Base-by-base conservation (phyloP, 2,329 filamentous ascomycete genomes). In the Cordyceps cateniannulata region DNA sequence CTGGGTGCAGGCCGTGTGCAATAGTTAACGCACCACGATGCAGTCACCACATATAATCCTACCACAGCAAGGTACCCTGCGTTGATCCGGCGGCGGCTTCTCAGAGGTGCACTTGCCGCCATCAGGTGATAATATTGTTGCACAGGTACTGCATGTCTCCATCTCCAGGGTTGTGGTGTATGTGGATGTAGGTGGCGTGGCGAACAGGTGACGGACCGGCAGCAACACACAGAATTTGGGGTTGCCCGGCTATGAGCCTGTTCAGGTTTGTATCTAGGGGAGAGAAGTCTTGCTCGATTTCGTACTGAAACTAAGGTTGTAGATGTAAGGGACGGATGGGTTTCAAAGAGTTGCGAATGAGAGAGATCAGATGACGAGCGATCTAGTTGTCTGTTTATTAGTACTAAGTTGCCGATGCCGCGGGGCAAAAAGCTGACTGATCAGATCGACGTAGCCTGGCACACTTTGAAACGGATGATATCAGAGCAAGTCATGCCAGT, bases 31-130 rank as follows among this genome's bases (percentile, higher is more conserved):
- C 71, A 85, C 86, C 70, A 83, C 76, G 67, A 90, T 82, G 73
- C 90, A 93, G 63, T 77, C 78, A 18, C 85, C 84, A 73, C 90
- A 95, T 68, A 93, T 89, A 44, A 85, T 77, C 59, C 90, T 82
- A 49, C 77, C 77, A 71, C 90, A 93, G 72, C 90, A 93, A 38
- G 81, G 79, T 32, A 91, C 77, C 63, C 80, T 76, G 56, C 88
- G 82, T 68, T 87, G 82, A 52, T 80, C 76, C 27, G 82, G 78
- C 2, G 83, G 74, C 16, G 83, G 79, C 69, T 88, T 90, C 75
- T 88, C 86, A 44, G 77, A 79, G 66, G 79, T 79, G 29, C 78
- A 75, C 38, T 79, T 77, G 56, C 81, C 55, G 22, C 57, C 53
- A 1, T 16, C 77, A 5, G 81, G 76, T 48, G 80, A 77, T 27